A percentile compares a stretch with the other conserved stretches of the same genome.
These are phyloP conservation scores for Oryza officinalis DNA, from an alignment of 176 grass and related monocot species.

Conservation along the genomic window DNA sequence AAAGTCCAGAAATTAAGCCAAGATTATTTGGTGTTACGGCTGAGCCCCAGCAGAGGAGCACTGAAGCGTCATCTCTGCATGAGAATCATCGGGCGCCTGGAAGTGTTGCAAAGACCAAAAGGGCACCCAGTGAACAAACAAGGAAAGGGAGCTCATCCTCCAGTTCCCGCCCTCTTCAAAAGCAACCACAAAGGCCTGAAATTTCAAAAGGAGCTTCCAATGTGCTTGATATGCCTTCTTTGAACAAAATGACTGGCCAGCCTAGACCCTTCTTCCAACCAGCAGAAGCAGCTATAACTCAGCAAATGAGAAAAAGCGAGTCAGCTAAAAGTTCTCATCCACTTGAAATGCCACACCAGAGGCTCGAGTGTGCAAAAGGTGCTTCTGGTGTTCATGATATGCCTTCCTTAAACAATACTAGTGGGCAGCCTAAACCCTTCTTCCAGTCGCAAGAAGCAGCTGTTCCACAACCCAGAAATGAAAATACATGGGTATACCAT, in stretches of 20 bases:
- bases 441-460: slow-evolving; percentile 59
- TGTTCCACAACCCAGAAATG: slow-evolving; percentile 49
- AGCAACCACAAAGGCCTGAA: slow-evolving; percentile 38
- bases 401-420: slow-evolving; percentile 27
- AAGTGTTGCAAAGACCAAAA: slow-evolving; percentile 53
- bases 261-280: slow-evolving; percentile 57
- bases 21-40: slow-evolving; percentile 50
- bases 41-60: slow-evolving; percentile 44
- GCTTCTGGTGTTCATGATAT: slow-evolving; percentile 39
- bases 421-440: slow-evolving; percentile 50
- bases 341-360: slow-evolving; percentile 40
- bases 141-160: slow-evolving; percentile 49
- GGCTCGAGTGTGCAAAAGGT: slow-evolving; percentile 40
- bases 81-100: slow-evolving; percentile 47
- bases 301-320: slow-evolving; percentile 43
- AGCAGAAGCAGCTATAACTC: slow-evolving; percentile 27
- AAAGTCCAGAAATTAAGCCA: slow-evolving; percentile 56
- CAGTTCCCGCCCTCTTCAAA: slow-evolving; percentile 33
- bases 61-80: slow-evolving; percentile 33
- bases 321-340: slow-evolving; percentile 24
- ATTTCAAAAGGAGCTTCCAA: slow-evolving; percentile 41
- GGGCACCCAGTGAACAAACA: slow-evolving; percentile 37
- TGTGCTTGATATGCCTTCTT: slow-evolving; percentile 30
- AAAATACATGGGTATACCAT: slow-evolving; percentile 48
- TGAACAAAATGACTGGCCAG: slow-evolving; percentile 44